Evolutionary conservation across 1,139 yeast species (phyloP), one percentile per base, ranked within the genome.

Genomic region (Cylindricascospora bacillispora): DNA sequence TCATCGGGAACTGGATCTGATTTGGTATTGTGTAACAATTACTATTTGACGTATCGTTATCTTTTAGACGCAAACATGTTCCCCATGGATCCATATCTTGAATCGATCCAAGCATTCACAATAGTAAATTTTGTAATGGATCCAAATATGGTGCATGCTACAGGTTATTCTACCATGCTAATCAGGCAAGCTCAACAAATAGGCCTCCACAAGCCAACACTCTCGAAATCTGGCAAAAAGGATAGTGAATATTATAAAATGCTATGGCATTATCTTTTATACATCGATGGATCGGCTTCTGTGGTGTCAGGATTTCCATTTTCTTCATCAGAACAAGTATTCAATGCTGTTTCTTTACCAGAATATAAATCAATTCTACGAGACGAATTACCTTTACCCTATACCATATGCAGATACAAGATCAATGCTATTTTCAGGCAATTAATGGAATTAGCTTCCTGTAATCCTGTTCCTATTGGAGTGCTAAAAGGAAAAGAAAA

Each of bases 261-360:
- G 2, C 30, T 45, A 4, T 47, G 53, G 53, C 41, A 43, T 31
- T 40, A 32, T 28, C 25, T 46, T 3, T 34, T 46, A 16, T 47
- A 43, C 25, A 31, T 45, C n/a, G 53, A 47, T 28, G 53, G 51
- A 2, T 47, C 51, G 2, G 37, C 53, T 2, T 43, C 52, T 5
- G 53, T 47, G 11, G 50, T 40, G 2, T 36, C 41, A 20, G 53
- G 53, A 3, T 38, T 44, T 16, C 40, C 47, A 11, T 47, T 44
- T 26, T 30, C 36, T 13, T 33, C 44, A 9, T 30, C 47, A 11
- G 26, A 34, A n/a, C 23, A 25, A 4, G 22, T 41, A n/a, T 29
- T 43, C 16, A 25, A 30, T 17, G 30, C 29, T 11, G 36, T 38
- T 5, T n/a, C n/a, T n/a, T n/a, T n/a, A n/a, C n/a, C n/a, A n/a